Evolutionary conservation across 2,329 filamentous ascomycete genomes (phyloP), one percentile per base, ranked within the genome.

Genomic region (Leptographium radiaticola): DNA sequence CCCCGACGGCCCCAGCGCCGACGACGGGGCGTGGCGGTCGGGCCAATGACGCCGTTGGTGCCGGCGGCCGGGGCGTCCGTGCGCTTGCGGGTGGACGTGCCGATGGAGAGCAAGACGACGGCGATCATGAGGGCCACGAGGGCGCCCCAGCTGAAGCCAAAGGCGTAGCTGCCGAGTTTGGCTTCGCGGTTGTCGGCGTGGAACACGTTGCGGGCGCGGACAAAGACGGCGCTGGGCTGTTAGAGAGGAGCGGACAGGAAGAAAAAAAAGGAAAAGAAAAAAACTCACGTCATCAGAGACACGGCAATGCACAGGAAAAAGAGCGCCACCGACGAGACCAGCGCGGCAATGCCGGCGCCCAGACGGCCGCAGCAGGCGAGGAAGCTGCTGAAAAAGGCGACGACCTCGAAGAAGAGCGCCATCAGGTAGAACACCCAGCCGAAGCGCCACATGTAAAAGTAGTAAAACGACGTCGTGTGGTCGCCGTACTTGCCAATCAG

Each of bases 401-500:
- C 54, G 49, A 79, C 75, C 58, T 80, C 79, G 67, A 95, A 93
- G 74, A 95, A 82, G 40, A 96, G 78, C 18, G 83, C 81, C 60
- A 97, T 84, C 54, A 97, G 73, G 72, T 87, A 87, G 69, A 95
- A 93, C 40, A 90, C 88, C 79, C 91, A 97, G 68, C 88, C 86
- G 73, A 96, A 95, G 43, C 91, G 81, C 72, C 89, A 94, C 65
- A 93, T 76, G 70, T 89, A 88, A 72, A 78, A 97, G 74, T 83
- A 95, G 59, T 71, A 70, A 25, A 58, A 66, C 58, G 75, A 76
- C 7, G 81, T 84, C 4, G 79, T 83, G 55, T 69, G 59, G 56
- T 70, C 70, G 56, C 71, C 79, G 60, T 81, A 74, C 11, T 59
- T 55, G 71, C 84, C 77, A 40, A 70, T 62, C n/a, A 81, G 67